These are phyloP conservation scores for Yarrowia deformans DNA, from an alignment of 805 yeast genomes.

Conservation along the genomic window DNA sequence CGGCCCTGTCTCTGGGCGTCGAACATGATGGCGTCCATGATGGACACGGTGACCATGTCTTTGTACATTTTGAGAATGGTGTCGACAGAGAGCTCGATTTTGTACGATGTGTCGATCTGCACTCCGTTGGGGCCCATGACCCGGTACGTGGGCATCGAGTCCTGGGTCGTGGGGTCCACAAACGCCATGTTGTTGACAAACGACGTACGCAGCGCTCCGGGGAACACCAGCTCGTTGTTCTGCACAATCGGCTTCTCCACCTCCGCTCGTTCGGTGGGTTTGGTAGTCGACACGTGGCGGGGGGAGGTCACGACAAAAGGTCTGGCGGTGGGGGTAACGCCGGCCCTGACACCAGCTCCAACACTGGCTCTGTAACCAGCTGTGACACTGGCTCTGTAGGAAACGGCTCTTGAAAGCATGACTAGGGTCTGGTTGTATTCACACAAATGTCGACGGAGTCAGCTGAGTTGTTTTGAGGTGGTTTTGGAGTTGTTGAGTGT, in stretches of 20 bases:
- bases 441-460: constrained; percentile 32
- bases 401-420: constrained; percentile 1
- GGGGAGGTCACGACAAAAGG: too few species aligned
- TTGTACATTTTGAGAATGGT: constrained; percentile 47
- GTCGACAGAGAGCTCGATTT: constrained; percentile 44
- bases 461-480: background rate
- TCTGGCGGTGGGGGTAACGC: too few species aligned
- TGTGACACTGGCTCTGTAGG: background rate
- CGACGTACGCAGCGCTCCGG: constrained; percentile 27
- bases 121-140: constrained; percentile 47
- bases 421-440: constrained; percentile 33
- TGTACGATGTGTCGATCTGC: constrained; percentile 44
- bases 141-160: constrained; percentile 47
- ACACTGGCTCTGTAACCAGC: too few species aligned
- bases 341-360: too few species aligned
- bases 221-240: constrained; percentile 26
- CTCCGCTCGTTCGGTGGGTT: constrained; percentile 2
- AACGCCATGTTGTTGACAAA: constrained; percentile 24
- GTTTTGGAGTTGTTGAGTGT: too few species aligned
- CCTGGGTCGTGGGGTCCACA: constrained; percentile 41
- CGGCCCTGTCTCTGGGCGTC: constrained; percentile 52
- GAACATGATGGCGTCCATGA: constrained; percentile 50
- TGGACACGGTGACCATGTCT: constrained; percentile 49
- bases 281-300: constrained; percentile 4
- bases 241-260: constrained; percentile 14